Percentiles rank a stretch among this genome's conserved stretches.
Evolutionary conservation across 495 filamentous ascomycete species (phyloP).

Genomic region (Aspergillus sparsus): DNA sequence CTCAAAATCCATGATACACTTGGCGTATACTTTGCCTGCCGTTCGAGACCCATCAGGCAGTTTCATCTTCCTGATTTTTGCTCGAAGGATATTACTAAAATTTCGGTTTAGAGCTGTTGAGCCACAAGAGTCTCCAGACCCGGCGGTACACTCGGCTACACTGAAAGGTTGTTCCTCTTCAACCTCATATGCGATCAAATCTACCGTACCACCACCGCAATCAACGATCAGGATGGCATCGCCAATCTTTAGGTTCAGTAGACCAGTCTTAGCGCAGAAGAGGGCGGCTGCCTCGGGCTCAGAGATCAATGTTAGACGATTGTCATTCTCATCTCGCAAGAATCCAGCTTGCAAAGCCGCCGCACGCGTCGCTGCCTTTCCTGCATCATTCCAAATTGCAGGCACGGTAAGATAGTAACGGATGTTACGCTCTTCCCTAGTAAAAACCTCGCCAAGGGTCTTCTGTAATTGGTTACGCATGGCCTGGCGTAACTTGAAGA

Average conservation of each 20-base stretch:
- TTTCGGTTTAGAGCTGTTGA: constrained; percentile 79
- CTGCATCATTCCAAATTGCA: constrained; percentile 81
- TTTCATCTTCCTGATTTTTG: constrained; percentile 82
- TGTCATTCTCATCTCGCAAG: constrained; percentile 75
- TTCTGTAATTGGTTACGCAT: constrained; percentile 77
- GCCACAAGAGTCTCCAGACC: constrained; percentile 77
- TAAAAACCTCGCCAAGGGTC: constrained; percentile 74
- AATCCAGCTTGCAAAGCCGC: constrained; percentile 78
- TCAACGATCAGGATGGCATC: constrained; percentile 79
- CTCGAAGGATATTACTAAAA: constrained; percentile 77
- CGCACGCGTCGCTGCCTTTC: constrained; percentile 74
- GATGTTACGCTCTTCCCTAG: constrained; percentile 77
- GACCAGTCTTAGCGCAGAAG: constrained; percentile 76
- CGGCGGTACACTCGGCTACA: constrained; percentile 74
- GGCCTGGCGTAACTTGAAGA: constrained; percentile 76
- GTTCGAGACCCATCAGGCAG: constrained; percentile 75
- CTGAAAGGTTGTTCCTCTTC: constrained; percentile 78
- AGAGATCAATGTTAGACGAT: constrained; percentile 70
- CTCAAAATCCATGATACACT: constrained; percentile 85
- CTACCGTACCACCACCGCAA: constrained; percentile 78
- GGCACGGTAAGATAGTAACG: constrained; percentile 75
- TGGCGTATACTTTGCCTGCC: constrained; percentile 76
- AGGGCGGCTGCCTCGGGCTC: constrained; percentile 78
- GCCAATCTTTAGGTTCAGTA: constrained; percentile 73
- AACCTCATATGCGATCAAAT: constrained; percentile 80